Conservation (phyloP, 2,329 filamentous ascomycete genomes). For the Epicoccum nigrum region DNA sequence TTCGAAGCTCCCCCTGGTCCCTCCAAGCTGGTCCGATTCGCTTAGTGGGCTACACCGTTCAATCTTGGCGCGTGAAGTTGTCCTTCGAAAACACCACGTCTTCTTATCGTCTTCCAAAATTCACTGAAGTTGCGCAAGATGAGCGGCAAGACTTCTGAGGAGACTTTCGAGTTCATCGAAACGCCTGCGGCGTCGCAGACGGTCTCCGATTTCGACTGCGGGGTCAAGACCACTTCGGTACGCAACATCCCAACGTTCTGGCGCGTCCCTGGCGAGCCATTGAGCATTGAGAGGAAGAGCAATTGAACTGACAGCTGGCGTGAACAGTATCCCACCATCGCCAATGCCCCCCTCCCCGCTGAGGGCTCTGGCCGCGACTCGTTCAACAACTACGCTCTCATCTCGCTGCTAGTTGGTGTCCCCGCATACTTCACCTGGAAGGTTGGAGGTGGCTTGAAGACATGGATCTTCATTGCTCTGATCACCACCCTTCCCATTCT, state of each 20-base stretch:
- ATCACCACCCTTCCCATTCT: conserved; percentile 81
- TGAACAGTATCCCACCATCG: conserved; percentile 79
- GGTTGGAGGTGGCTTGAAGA: conserved; percentile 83
- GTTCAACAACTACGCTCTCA: conserved; percentile 84
- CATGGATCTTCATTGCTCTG: conserved; percentile 82
- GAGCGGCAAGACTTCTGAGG: conserved; percentile 52
- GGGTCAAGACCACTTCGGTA: conserved; percentile 67
- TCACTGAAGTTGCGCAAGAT: conserved; percentile 41
- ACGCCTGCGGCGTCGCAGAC: conserved; percentile 64
- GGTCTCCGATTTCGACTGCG: conserved; percentile 61
- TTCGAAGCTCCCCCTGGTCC: conserved; percentile 16
- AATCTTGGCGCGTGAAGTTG: conserved; percentile 30
- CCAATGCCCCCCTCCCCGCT: conserved; percentile 91
- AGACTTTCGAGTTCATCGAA: conserved; percentile 70
- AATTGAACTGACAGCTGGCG: conserved; percentile 32
- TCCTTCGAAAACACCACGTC: conserved; percentile 34
- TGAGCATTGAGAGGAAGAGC: conserved; percentile 28
- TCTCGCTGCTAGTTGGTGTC: conserved; percentile 70
- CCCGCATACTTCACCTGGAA: conserved; percentile 85
- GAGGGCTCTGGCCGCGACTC: conserved; percentile 82
- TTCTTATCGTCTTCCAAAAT: conserved; percentile 37
- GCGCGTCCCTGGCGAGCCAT: conserved; percentile 38
- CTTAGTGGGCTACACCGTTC: conserved; percentile 40
- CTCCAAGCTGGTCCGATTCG: conserved; percentile 16
- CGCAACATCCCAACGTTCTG: conserved; percentile 33